Base-by-base conservation (phyloP, 163 green algal genomes). In the Coccomyxa subellipsoidea region DNA sequence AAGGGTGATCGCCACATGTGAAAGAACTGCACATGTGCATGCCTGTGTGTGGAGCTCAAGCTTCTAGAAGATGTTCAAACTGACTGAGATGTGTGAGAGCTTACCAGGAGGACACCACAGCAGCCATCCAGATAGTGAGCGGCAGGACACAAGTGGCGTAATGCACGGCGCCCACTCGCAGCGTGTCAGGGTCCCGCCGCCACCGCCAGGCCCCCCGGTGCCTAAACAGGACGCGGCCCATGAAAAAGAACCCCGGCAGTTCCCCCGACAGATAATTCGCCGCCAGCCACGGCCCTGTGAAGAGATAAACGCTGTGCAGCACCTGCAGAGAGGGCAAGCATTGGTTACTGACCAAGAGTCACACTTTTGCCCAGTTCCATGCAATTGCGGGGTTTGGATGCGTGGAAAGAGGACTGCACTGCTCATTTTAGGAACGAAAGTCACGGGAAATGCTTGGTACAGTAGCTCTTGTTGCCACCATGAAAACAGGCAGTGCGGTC, bases 41-140 rank as follows among this genome's bases (percentile, higher is more conserved):
- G n/a, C n/a, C n/a, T n/a, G n/a, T n/a, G n/a, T n/a, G n/a, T n/a
- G n/a, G n/a, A n/a, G n/a, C n/a, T n/a, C n/a, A n/a, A n/a, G n/a
- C n/a, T n/a, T n/a, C n/a, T 29, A 5, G 36, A 59, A 21, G 12
- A 39, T 12, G n/a, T 31, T 78, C 21, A 7, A 5, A 23, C 10
- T 31, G 9, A 38, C 0, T 69, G 37, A 10, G 2, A 18, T 38
- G 36, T 7, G 1, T 54, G 0, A 47, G 12, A 21, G 9, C 76
- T 8, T 27, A 80, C 53, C 79, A 79, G 29, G 47, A 27, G 25
- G 71, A 82, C 73, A 89, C 70, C 77, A 89, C 83, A 37, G 86
- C 85, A 7, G 84, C 83, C 38, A 87, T 73, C 84, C 87, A 91
- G 69, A 90, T 71, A 35, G 83, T 90, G 37, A 81, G 29, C 9